Base-by-base conservation (phyloP, 352 stramenopile genomes). In the Achlya hypogyna region DNA sequence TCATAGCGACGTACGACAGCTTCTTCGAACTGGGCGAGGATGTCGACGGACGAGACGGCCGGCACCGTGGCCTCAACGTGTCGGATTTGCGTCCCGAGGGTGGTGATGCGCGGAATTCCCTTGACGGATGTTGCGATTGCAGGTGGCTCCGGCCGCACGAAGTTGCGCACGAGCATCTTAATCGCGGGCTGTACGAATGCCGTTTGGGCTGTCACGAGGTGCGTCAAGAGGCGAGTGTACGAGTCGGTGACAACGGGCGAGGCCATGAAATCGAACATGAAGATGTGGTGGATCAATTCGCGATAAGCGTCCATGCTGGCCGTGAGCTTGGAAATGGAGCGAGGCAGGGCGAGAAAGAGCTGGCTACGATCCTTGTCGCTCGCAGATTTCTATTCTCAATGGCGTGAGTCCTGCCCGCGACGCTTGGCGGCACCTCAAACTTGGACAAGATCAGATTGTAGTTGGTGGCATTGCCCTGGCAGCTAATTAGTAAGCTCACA, bases 131-230 rank as follows among this genome's bases (percentile, higher is more conserved):
- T 14, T 77, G 74, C 18, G 88, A 65, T 38, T 84, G 67, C 64
- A 79, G 75, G 16, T 78, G 81, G 5, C 76, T 78, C 28, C 77
- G 78, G 51, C 14, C 52, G 63, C 5, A 53, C 23, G 10, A 94
- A 65, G 49, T 87, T 91, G 9, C 86, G 82, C 64, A 89, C 74
- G 31, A 94, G 82, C 84, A 91, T 92, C 70, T 92, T 84, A 51
- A 94, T 74, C 64, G 82, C 78, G 14, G 86, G 86, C 31, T 90
- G 69, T 49, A 92, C 82, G 69, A 89, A 94, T 4, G 90, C 78
- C 0, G 84, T 89, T 51, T 91, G 90, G 65, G 83, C 90, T 28
- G 83, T 92, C 64, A 94, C 82, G 23, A 94, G 62, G 45, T 94
- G 82, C 25, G 88, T 75, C 45, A 94, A 66, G 51, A 94, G 87